Evolutionary conservation across 805 yeast species (phyloP), one percentile per base, ranked within the genome.

Genomic region (Candida maris): DNA sequence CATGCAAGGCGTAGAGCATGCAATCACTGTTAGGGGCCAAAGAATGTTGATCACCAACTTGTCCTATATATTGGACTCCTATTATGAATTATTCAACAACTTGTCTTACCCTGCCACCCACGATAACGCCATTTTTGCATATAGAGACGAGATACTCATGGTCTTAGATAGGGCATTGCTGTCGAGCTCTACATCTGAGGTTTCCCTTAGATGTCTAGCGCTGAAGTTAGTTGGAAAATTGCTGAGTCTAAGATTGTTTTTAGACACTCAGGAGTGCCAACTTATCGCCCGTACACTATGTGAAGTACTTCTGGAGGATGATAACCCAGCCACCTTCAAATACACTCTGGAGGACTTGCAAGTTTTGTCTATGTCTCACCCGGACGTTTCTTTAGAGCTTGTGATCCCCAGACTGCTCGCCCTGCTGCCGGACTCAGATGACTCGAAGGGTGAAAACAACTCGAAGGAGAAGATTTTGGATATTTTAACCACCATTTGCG

Each of bases 111-210:
- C 17, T 5, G 38, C 42, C 30, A 38, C 36, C n/a, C 33, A 34
- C 9, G 44, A 45, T 27, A 72, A 70, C 42, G 59, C 67, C 6
- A 56, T 85, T 34, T 46, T 58, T 12, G 46, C 55, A 6, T 73
- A 63, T 55, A 79, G 83, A 43, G 95, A 88, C 49, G 78, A 78
- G 26, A 64, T 89, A 12, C 60, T 88, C 20, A 75, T 79, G 36
- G 64, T 81, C 28, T 57, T 86, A 46, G 78, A 88, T n/a, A 80
- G 76, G 51, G 70, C 85, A 4, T 65, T 89, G 32, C 74, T 81
- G 54, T 71, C 82, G 0, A 71, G 85, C 0, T 77, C 95, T 0
- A 71, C 69, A 22, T 62, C 75, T 20, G 96, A 85, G 49, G 79
- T 79, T 8, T 75, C 88, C 1, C 66, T 87, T 38, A 71, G 87